phyloP scores from a whole-genome alignment of 306 rosid genomes.

The Vigna angularis region DNA sequence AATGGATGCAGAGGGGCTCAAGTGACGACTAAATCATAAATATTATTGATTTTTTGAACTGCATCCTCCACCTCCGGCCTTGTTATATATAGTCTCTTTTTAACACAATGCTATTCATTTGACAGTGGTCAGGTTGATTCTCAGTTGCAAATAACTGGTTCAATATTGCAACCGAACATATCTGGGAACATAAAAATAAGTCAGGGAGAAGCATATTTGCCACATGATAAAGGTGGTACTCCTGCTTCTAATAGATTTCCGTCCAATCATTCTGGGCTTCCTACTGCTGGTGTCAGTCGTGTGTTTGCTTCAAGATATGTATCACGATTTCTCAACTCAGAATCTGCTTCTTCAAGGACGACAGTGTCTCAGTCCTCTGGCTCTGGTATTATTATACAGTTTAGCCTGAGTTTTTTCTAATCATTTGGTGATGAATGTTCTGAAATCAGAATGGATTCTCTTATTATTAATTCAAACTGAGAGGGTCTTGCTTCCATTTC shows the following conservation, averaged over 20 bases:
- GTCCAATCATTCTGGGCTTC: conserved; percentile 67
- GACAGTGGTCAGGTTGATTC: conserved; percentile 96
- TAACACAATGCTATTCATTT: conserved; percentile 38
- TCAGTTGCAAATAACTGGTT: conserved; percentile 93
- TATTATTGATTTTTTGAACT: not conserved
- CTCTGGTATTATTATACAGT: conserved; percentile 63
- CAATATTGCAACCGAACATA: conserved; percentile 86
- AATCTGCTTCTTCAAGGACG: conserved; percentile 61
- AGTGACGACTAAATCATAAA: conserved; percentile 5
- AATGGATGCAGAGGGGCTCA: conserved; percentile 29
- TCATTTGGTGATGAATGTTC: conserved; percentile 14
- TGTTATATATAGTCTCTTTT: conserved; percentile 3
- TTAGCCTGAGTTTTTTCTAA: not conserved
- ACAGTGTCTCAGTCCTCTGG: conserved; percentile 66
- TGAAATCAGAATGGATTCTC: conserved; percentile 27
- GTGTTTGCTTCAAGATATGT: conserved; percentile 81
- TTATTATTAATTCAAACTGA: not conserved
- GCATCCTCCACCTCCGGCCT: not conserved
- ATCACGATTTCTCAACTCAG: conserved; percentile 79
- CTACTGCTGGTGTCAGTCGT: conserved; percentile 65
- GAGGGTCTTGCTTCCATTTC: not conserved
- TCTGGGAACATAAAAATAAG: conserved; percentile 88
- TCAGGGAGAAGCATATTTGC: conserved; percentile 97
- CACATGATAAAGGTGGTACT: conserved; percentile 89
- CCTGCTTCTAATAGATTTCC: conserved; percentile 75